Evolutionary conservation across 2,329 filamentous ascomycete genomes (phyloP), one percentile per base, ranked within the genome.

Genomic region (Decorospora gaudefroyi): DNA sequence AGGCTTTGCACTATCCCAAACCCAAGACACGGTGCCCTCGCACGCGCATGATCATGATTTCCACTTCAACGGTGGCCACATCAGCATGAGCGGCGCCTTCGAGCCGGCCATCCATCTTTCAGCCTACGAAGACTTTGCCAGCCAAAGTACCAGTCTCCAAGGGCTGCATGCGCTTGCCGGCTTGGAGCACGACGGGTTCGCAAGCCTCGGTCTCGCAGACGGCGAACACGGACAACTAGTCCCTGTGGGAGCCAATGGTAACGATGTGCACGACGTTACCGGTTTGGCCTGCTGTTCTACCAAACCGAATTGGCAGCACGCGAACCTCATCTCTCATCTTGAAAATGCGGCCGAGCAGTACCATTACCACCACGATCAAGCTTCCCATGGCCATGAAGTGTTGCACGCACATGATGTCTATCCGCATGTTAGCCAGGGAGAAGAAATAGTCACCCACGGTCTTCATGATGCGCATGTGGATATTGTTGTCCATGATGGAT

Each of bases 31-130:
- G 2, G 29, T 46, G 3, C 41, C 45, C 5, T 44, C 55, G 5
- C 58, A 46, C 15, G 49, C 47, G 15, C 54, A 65, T 18, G 53
- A 65, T 13, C 72, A 72, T 41, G 60, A 62, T 9, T 70, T 73
- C 49, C 70, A 74, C 50, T 74, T 75, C 59, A 57, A 52, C 13
- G 65, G 61, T 35, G 69, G 70, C 9, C 68, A 70, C 26, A 72
- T 75, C 42, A 64, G 67, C 39, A 65, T 74, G 13, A 31, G 47
- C 0, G 55, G 51, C 29, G 63, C 64, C 9, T 72, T 74, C 37
- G 70, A 74, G 15, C 59, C 67, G 0, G 44, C 55, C 9, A 64
- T 67, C 29, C 51, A 61, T 21, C 52, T 68, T 9, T 42, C 46
- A 1, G 36, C 46, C 2, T 68, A 64, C 47, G 55, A 60, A 8